Conservation (phyloP, 768 basidiomycete genomes). For the Auriculariales sp. region DNA sequence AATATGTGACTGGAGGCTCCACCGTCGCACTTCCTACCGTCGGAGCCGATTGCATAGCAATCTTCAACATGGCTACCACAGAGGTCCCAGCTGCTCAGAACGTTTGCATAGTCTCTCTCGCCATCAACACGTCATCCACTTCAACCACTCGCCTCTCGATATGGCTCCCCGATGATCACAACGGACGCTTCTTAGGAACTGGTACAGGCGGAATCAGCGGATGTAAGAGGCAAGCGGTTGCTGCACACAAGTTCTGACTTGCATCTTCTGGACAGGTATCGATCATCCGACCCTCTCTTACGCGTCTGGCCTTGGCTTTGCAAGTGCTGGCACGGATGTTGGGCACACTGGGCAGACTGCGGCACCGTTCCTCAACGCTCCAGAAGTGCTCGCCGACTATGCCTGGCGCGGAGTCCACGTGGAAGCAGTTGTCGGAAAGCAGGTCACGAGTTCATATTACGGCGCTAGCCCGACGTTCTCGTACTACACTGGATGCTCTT, state of each 20-base stretch:
- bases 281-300: constrained; percentile 9
- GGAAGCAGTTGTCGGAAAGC: constrained; percentile 13
- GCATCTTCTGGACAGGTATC: constrained; percentile 8
- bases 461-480: constrained; percentile 8
- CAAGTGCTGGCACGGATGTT: constrained; percentile 13
- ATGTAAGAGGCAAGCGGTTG: neutral
- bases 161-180: neutral
- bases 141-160: neutral
- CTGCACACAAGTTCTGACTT: neutral
- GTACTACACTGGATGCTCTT: constrained; percentile 19
- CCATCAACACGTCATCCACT: neutral
- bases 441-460: constrained; percentile 16
- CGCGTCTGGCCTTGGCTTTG: constrained; percentile 12
- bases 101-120: neutral
- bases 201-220: neutral
- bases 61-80: too few species aligned
- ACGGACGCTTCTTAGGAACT: neutral
- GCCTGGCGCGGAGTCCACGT: constrained; percentile 15
- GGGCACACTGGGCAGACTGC: constrained; percentile 14
- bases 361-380: constrained; percentile 8
- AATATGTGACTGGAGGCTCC: too few species aligned
- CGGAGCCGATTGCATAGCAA: too few species aligned
- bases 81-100: too few species aligned
- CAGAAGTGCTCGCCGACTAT: constrained; percentile 17
- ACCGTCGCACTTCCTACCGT: too few species aligned